These are phyloP conservation scores for Botrytis squamosa DNA, from an alignment of 2,329 filamentous ascomycete genomes.

Conservation along the genomic window DNA sequence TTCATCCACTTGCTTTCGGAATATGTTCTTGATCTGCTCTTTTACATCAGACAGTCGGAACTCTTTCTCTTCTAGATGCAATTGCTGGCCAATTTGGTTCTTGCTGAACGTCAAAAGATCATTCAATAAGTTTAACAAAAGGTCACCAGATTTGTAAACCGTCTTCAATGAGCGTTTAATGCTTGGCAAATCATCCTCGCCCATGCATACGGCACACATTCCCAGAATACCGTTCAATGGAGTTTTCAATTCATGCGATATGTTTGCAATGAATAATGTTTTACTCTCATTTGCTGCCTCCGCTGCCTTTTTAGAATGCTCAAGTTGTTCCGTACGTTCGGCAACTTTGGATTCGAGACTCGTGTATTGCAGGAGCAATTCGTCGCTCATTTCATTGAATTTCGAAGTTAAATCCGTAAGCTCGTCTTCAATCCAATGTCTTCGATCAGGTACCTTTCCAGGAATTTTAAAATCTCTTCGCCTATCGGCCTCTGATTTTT, in stretches of 20 bases:
- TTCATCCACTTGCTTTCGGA: slow-evolving; percentile 80
- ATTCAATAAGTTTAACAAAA: slow-evolving; percentile 81
- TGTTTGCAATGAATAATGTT: slow-evolving; percentile 95
- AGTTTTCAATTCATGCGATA: slow-evolving; percentile 55
- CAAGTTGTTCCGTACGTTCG: slow-evolving; percentile 78
- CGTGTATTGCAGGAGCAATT: slow-evolving; percentile 77
- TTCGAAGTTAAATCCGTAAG: slow-evolving; percentile 58
- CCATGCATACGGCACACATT: slow-evolving; percentile 91
- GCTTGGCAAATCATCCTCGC: slow-evolving; percentile 74
- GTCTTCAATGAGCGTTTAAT: slow-evolving; percentile 83
- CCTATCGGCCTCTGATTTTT: slow-evolving; percentile 44
- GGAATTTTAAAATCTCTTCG: slow-evolving; percentile 72
- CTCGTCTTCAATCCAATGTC: slow-evolving; percentile 78
- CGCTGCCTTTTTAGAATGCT: slow-evolving; percentile 86
- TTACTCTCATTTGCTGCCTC: slow-evolving; percentile 97
- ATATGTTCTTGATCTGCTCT: slow-evolving; percentile 79
- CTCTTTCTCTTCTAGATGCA: slow-evolving; percentile 79
- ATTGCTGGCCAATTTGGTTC: slow-evolving; percentile 85
- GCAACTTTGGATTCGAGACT: slow-evolving; percentile 81
- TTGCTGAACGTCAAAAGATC: slow-evolving; percentile 92
- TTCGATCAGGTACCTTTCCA: slow-evolving; percentile 72
- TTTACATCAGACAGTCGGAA: slow-evolving; percentile 82
- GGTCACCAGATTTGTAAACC: slow-evolving; percentile 83
- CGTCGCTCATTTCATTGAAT: slow-evolving; percentile 23
- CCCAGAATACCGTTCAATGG: slow-evolving; percentile 94